Evolutionary conservation across 768 basidiomycete genomes (phyloP), one percentile per base, ranked within the genome.

Genomic region (Melanogaster broomeanus): DNA sequence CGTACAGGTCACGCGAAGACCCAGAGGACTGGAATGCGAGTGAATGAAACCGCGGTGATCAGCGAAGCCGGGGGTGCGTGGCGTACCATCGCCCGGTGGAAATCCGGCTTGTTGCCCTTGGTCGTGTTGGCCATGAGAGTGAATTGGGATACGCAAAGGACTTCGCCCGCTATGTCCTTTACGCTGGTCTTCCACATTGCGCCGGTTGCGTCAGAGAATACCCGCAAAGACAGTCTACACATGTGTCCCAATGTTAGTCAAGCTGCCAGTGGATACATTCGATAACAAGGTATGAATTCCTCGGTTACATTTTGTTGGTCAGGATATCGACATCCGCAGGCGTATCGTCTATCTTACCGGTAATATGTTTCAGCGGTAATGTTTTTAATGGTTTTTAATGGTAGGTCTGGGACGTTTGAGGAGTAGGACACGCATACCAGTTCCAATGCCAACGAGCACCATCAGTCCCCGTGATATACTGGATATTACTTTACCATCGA

Each of bases 71-170:
- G 34, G 42, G 33, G 28, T 10, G 44, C 4, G 19, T 18, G 43
- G 61, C 81, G 18, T 49, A 93, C 93, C 93, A 97, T 97, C 6
- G 94, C 90, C 18, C 80, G 81, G 70, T 95, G 94, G 60, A 98
- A 98, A 68, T 97, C 93, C 13, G 90, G 90, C 63, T 94, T 93
- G 65, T 77, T 89, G 24, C 93, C 93, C 68, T 97, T 97, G 46
- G 78, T 76, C 16, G 92, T 93, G 52, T 88, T 87, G 21, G 93
- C 90, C 64, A 95, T 69, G 24, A 99, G 77, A 2, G 95, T 94
- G 67, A 97, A 96, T 60, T 98, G 96, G 1, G 94, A 94, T 15
- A 95, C 93, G 61, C 95, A 98, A 4, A 98, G 81, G 12, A 99
- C 80, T 45, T 96, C 93, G 39, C 93, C 95, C 21, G 82, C 81